Evolutionary conservation across 306 rosid species (phyloP).

Genomic region (Cucurbita pepo): DNA sequence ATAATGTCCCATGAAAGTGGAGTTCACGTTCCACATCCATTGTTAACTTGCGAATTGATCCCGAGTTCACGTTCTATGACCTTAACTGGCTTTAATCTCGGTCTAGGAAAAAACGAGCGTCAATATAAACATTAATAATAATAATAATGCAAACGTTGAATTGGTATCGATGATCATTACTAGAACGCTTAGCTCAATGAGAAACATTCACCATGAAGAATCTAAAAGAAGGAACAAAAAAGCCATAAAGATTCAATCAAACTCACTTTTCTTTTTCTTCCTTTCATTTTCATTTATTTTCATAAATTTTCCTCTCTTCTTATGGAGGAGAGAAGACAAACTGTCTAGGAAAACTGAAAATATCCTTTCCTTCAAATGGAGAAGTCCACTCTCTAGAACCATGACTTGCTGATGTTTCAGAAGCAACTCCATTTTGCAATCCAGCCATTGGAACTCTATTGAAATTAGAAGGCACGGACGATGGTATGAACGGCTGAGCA

Average conservation of each 20-base stretch:
- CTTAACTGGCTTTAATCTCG: neutral
- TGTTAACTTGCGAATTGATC: neutral
- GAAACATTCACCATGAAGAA: constrained; percentile 33
- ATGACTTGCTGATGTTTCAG: constrained; percentile 31
- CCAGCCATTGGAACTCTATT: constrained; percentile 36
- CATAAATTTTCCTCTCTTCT: constrained; percentile 21
- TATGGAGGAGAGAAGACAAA: constrained; percentile 91
- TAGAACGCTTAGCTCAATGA: neutral
- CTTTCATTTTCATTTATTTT: constrained; percentile 26
- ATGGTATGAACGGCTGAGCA: constrained; percentile 39
- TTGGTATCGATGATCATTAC: no score
- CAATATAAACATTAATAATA: no score
- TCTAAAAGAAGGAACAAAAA: constrained; percentile 32
- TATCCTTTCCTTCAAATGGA: constrained; percentile 94
- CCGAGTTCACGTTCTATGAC: neutral
- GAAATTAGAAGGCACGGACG: constrained; percentile 41
- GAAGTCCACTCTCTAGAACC: constrained; percentile 86
- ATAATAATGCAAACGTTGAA: neutral
- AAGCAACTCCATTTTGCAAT: constrained; percentile 47
- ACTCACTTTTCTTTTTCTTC: constrained; percentile 20
- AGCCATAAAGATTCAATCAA: constrained; percentile 46
- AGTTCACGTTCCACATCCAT: no score
- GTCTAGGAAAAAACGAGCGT: neutral
- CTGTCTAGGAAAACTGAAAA: constrained; percentile 89
- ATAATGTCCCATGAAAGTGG: no score